phyloP scores from a whole-genome alignment of 2,329 filamentous ascomycete species.

The Cytospora leucostoma region DNA sequence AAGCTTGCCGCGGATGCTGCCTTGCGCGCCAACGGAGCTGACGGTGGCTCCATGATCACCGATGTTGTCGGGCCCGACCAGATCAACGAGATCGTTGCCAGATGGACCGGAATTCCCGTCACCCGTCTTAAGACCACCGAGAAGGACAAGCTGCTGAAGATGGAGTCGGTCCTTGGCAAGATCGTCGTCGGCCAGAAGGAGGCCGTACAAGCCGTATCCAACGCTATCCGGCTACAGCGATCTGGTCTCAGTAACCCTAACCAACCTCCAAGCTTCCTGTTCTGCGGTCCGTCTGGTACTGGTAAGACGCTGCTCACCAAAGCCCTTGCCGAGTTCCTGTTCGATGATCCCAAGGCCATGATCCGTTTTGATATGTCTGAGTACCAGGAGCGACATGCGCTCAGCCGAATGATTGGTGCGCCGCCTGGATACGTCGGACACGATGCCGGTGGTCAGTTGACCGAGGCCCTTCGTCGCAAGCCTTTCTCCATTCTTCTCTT shows the following conservation, averaged over 20 bases:
- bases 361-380: slow-evolving; percentile 99
- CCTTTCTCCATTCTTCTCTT: slow-evolving; percentile 98
- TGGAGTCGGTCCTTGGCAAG: slow-evolving; percentile 84
- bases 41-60: slow-evolving; percentile 76
- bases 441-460: slow-evolving; percentile 92
- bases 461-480: slow-evolving; percentile 87
- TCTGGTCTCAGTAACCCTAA: slow-evolving; percentile 95
- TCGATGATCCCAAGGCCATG: slow-evolving; percentile 96
- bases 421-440: slow-evolving; percentile 97
- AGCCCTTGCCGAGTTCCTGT: slow-evolving; percentile 94
- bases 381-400: slow-evolving; percentile 94
- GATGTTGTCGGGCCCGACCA: slow-evolving; percentile 95
- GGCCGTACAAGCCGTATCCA: slow-evolving; percentile 88
- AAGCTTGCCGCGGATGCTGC: slow-evolving; percentile 77
- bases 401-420: slow-evolving; percentile 96
- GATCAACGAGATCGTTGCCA: slow-evolving; percentile 97
- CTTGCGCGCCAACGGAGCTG: slow-evolving; percentile 56
- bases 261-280: slow-evolving; percentile 95
- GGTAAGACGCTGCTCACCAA: slow-evolving; percentile 98
- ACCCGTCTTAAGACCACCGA: slow-evolving; percentile 92
- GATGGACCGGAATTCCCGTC: slow-evolving; percentile 98
- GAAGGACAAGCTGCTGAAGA: slow-evolving; percentile 97
- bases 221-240: slow-evolving; percentile 91
- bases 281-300: slow-evolving; percentile 97
- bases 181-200: slow-evolving; percentile 93